These are phyloP conservation scores for Rhazya stricta DNA, from an alignment of 257 asterid genomes.

Conservation along the genomic window DNA sequence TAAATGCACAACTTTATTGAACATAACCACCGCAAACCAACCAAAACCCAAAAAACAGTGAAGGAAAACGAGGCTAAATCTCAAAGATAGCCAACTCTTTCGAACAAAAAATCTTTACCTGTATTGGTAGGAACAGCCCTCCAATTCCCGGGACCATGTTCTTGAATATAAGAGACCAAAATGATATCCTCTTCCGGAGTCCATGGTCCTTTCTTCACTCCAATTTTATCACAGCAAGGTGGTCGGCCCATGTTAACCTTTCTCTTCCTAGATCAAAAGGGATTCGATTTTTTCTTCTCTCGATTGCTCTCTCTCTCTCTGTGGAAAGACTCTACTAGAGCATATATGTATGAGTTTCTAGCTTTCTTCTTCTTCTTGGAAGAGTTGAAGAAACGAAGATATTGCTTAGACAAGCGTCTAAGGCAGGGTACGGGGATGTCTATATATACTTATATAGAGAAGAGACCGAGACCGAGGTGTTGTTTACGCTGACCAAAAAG, in stretches of 20 bases:
- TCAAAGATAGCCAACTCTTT: no score
- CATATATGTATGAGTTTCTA: neutral
- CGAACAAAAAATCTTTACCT: constrained; percentile 26
- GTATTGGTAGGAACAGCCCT: constrained; percentile 68
- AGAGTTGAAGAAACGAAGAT: constrained; percentile 17
- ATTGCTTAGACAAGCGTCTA: constrained; percentile 36
- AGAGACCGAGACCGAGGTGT: constrained; percentile 1
- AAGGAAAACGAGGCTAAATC: neutral
- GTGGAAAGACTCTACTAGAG: neutral
- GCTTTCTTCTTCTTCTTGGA: neutral
- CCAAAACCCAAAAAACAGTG: neutral
- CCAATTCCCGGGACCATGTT: constrained; percentile 86
- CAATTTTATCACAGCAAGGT: constrained; percentile 72
- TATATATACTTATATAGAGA: constrained; percentile 8
- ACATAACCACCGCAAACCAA: constrained; percentile 35
- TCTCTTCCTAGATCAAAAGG: neutral
- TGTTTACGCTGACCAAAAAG: constrained; percentile 2
- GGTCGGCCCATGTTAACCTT: constrained; percentile 64
- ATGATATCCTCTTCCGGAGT: constrained; percentile 89
- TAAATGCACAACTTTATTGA: constrained; percentile 39
- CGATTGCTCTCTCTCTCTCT: neutral
- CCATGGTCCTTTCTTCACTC: constrained; percentile 91
- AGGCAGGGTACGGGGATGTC: constrained; percentile 13
- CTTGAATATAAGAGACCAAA: constrained; percentile 76
- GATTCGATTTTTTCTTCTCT: neutral